phyloP scores from a whole-genome alignment of 164 flowering plant species.

The Magnolia changhungtana region DNA sequence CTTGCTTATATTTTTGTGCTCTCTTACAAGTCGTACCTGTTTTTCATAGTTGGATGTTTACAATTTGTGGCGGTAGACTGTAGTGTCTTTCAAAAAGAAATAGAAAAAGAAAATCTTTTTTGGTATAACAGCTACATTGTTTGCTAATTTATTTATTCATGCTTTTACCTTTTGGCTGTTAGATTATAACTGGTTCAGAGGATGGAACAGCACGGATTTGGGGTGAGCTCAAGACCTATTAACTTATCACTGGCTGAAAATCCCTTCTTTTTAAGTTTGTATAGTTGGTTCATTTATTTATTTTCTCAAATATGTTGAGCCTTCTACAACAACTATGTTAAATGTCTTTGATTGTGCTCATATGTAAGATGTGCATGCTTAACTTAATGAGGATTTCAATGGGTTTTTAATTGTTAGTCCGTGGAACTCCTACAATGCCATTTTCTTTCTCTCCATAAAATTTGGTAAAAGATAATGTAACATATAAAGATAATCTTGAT shows the following conservation, averaged over 20 bases:
- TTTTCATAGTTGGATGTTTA: background rate
- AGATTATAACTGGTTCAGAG: conserved; percentile 97
- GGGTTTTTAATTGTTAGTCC: too few species aligned
- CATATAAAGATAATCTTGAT: too few species aligned
- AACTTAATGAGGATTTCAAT: background rate
- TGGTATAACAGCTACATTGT: background rate
- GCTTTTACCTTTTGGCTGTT: conserved; percentile 18
- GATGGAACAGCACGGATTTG: conserved; percentile 92
- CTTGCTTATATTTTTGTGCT: background rate
- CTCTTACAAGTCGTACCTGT: background rate
- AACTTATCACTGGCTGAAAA: background rate
- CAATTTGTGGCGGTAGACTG: background rate
- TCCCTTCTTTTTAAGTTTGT: background rate
- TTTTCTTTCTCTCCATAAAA: too few species aligned
- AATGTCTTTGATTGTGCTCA: background rate
- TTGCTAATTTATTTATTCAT: background rate
- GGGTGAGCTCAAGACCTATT: conserved; percentile 50
- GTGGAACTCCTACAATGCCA: too few species aligned
- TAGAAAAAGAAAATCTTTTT: too few species aligned
- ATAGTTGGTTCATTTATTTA: background rate
- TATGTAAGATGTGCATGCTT: background rate
- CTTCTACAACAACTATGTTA: background rate
- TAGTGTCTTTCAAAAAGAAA: background rate
- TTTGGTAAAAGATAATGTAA: too few species aligned
- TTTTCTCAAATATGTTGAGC: background rate